phyloP scores from a whole-genome alignment of 2,329 filamentous ascomycete species.

The Cercospora sesami region DNA sequence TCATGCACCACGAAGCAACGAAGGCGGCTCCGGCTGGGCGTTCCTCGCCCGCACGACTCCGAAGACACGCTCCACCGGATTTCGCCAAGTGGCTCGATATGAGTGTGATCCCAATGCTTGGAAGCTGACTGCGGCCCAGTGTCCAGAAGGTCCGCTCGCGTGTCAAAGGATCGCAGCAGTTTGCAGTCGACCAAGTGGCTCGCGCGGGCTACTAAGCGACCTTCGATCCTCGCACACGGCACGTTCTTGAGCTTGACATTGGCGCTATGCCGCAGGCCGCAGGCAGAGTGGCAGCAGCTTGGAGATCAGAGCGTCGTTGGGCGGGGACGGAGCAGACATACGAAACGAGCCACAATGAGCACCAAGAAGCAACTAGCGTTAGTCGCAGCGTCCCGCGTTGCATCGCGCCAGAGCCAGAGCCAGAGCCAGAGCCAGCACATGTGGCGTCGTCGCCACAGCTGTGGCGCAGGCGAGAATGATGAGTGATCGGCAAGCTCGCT shows the following conservation, averaged over 20 bases:
- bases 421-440: neutral
- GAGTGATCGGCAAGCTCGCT: neutral
- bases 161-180: slow-evolving; percentile 10
- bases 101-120: neutral
- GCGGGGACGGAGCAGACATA: slow-evolving; percentile 23
- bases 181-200: neutral
- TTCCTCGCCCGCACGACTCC: slow-evolving; percentile 9
- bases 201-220: neutral
- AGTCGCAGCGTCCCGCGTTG: neutral
- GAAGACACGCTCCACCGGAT: neutral
- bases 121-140: slow-evolving; percentile 3
- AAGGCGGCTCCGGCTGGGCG: neutral
- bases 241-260: neutral
- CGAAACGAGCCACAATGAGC: slow-evolving; percentile 27
- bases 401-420: neutral
- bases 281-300: neutral
- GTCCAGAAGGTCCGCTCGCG: neutral
- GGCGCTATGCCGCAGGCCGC: neutral
- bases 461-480: slow-evolving; percentile 4
- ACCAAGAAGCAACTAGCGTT: neutral
- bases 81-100: neutral
- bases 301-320: neutral
- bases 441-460: neutral
- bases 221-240: neutral
- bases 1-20: neutral